Percentiles rank a stretch among this genome's conserved stretches.
These are phyloP conservation scores for Coemansia sp. DNA, from an alignment of 192 early-diverging fungal genomes.

Conservation along the genomic window DNA sequence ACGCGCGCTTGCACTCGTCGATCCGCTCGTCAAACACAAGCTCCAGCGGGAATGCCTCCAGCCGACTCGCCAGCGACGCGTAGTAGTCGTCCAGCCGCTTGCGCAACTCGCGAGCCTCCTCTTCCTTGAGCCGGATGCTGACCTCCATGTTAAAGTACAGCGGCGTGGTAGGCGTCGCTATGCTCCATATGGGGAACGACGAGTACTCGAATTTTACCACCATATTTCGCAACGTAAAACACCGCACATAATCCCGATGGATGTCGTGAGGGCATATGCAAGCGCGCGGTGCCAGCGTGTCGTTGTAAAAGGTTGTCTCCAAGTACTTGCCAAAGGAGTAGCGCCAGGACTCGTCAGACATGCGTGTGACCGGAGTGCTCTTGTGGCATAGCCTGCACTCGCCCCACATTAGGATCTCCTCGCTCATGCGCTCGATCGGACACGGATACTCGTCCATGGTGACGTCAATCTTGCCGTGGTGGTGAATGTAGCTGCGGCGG, in stretches of 20 bases:
- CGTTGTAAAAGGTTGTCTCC: conserved; percentile 89
- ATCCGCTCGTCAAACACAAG: conserved; percentile 73
- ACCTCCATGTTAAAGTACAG: conserved; percentile 60
- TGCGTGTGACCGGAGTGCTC: conserved; percentile 71
- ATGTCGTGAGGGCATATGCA: conserved; percentile 84
- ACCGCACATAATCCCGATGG: conserved; percentile 82
- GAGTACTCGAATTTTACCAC: conserved; percentile 79
- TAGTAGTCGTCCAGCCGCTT: conserved; percentile 79
- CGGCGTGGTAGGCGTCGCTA: conserved; percentile 44
- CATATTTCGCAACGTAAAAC: conserved; percentile 78
- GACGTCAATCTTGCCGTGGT: conserved; percentile 76
- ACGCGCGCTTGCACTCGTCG: conserved; percentile 71
- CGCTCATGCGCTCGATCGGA: conserved; percentile 69
- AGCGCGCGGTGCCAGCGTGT: conserved; percentile 64
- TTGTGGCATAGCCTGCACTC: conserved; percentile 77
- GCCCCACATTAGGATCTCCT: conserved; percentile 90
- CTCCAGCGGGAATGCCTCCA: conserved; percentile 81
- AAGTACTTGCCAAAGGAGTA: conserved; percentile 99
- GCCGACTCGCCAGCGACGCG: conserved; percentile 81
- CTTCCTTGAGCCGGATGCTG: conserved; percentile 69
- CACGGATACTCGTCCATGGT: conserved; percentile 65
- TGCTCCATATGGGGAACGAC: conserved; percentile 42
- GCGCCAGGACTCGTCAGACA: conserved; percentile 89
- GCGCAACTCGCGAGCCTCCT: conserved; percentile 73
- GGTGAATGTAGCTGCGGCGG: conserved; percentile 87